Conservation (phyloP, 2,329 filamentous ascomycete genomes). For the Coniochaeta ligniaria region DNA sequence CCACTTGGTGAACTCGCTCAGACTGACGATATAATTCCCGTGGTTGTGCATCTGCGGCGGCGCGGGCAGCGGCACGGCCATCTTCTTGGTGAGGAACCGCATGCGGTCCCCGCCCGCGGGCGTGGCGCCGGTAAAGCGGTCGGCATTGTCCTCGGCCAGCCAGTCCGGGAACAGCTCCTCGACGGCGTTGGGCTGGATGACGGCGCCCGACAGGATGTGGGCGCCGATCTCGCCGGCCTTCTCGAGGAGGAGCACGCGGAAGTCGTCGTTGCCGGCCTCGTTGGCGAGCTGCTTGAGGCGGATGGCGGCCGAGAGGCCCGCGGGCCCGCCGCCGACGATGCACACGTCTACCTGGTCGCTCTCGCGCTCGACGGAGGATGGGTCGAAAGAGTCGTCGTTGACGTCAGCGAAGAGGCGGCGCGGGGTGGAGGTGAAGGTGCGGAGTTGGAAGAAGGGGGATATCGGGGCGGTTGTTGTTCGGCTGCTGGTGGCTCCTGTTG, state of each 20-base stretch:
- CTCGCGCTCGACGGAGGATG: slow-evolving; percentile 69
- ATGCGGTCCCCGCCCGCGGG: slow-evolving; percentile 79
- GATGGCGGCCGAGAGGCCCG: slow-evolving; percentile 88
- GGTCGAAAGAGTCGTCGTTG: slow-evolving; percentile 58
- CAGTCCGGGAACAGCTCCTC: slow-evolving; percentile 91
- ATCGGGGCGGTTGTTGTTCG: background rate
- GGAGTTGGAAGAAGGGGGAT: background rate
- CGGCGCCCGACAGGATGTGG: slow-evolving; percentile 92
- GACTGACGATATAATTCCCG: slow-evolving; percentile 93
- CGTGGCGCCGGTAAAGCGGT: slow-evolving; percentile 80
- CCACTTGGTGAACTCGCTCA: slow-evolving; percentile 96
- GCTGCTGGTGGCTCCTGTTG: background rate
- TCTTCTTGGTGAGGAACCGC: slow-evolving; percentile 83
- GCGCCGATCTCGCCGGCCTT: slow-evolving; percentile 94
- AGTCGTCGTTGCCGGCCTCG: slow-evolving; percentile 90
- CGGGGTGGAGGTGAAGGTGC: slow-evolving; percentile 12
- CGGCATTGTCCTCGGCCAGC: slow-evolving; percentile 81
- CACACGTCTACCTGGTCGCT: slow-evolving; percentile 92
- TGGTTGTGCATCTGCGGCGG: slow-evolving; percentile 98
- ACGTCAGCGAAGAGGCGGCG: slow-evolving; percentile 11
- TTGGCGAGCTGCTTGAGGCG: slow-evolving; percentile 92
- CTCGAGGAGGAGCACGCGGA: slow-evolving; percentile 85
- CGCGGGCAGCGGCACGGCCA: slow-evolving; percentile 71
- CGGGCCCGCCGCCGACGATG: slow-evolving; percentile 93
- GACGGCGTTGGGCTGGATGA: slow-evolving; percentile 82